These are phyloP conservation scores for Cladosporium sp. DNA, from an alignment of 2,329 filamentous ascomycete genomes.

Conservation along the genomic window DNA sequence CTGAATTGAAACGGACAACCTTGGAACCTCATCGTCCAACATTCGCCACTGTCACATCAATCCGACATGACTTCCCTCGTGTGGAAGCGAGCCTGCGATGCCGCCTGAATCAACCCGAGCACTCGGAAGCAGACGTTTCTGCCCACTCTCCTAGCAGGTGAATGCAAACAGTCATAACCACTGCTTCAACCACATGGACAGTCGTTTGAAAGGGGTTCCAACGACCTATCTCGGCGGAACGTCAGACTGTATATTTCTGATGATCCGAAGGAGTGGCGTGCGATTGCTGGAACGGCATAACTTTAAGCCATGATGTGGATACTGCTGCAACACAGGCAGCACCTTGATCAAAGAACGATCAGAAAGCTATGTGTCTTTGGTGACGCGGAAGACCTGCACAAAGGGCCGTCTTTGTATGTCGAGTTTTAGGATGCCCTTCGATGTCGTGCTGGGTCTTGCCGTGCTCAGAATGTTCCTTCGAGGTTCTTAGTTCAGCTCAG, in stretches of 20 bases:
- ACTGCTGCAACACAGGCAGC: not conserved
- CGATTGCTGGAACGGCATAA: not conserved
- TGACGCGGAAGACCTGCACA: too few species aligned
- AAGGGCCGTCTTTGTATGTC: too few species aligned
- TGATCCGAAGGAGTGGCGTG: not conserved
- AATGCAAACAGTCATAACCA: too few species aligned
- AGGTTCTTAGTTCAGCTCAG: too few species aligned
- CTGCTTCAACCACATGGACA: not conserved
- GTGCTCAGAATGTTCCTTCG: too few species aligned
- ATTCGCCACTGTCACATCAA: not conserved
- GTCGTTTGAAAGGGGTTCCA: not conserved
- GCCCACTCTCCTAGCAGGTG: not conserved
- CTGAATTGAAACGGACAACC: too few species aligned
- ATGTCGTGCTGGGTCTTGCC: too few species aligned
- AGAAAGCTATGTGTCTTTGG: too few species aligned
- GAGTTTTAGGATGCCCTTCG: too few species aligned
- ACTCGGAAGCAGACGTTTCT: too few species aligned
- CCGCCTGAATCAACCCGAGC: too few species aligned
- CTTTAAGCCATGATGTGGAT: conserved; percentile 1
- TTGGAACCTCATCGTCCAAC: not conserved
- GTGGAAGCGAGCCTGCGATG: not conserved
- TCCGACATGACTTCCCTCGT: not conserved
- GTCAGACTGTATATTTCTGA: not conserved
- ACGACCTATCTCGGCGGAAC: not conserved
- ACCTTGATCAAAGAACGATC: not conserved